These are phyloP conservation scores for Phytophthora pluvialis DNA, from an alignment of 352 stramenopile species.

Conservation along the genomic window DNA sequence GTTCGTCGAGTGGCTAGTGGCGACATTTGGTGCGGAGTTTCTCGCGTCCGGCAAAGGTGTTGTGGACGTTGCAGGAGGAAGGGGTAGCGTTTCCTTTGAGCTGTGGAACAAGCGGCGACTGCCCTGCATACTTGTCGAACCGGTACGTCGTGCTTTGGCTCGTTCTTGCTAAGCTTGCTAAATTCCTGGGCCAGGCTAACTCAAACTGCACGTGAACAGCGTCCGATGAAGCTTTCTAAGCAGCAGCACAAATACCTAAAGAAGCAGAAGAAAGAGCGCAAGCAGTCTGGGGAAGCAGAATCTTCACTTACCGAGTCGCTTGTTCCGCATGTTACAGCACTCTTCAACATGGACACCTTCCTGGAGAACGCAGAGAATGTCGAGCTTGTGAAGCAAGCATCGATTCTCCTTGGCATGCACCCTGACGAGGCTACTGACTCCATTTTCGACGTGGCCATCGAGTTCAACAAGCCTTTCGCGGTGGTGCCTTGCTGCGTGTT, in stretches of 20 bases:
- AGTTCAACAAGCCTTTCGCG: constrained; percentile 93
- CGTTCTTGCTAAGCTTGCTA: neutral
- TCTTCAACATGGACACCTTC: constrained; percentile 73
- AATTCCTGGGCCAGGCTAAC: constrained; percentile 14
- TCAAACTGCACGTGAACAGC: constrained; percentile 37
- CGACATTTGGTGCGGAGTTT: constrained; percentile 59
- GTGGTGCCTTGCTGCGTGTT: constrained; percentile 98
- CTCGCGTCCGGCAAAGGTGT: constrained; percentile 65
- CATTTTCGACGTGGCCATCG: constrained; percentile 93
- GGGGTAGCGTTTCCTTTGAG: constrained; percentile 85
- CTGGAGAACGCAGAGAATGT: constrained; percentile 53
- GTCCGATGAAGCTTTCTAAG: constrained; percentile 74
- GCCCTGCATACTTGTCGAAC: constrained; percentile 80
- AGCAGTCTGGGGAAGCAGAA: constrained; percentile 19
- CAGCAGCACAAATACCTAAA: constrained; percentile 78
- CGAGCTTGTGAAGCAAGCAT: constrained; percentile 71
- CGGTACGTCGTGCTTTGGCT: constrained; percentile 44
- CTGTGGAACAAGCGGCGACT: constrained; percentile 85
- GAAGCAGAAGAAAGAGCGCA: constrained; percentile 54
- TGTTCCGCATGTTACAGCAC: constrained; percentile 64
- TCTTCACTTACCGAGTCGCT: constrained; percentile 37
- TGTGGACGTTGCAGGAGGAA: constrained; percentile 83
- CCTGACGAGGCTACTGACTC: constrained; percentile 95
- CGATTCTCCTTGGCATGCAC: constrained; percentile 93
- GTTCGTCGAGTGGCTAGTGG: constrained; percentile 81